Evolutionary conservation across 2,329 filamentous ascomycete species (phyloP), one percentile per base, ranked within the genome.

Genomic region (Calonectria fujianensis): DNA sequence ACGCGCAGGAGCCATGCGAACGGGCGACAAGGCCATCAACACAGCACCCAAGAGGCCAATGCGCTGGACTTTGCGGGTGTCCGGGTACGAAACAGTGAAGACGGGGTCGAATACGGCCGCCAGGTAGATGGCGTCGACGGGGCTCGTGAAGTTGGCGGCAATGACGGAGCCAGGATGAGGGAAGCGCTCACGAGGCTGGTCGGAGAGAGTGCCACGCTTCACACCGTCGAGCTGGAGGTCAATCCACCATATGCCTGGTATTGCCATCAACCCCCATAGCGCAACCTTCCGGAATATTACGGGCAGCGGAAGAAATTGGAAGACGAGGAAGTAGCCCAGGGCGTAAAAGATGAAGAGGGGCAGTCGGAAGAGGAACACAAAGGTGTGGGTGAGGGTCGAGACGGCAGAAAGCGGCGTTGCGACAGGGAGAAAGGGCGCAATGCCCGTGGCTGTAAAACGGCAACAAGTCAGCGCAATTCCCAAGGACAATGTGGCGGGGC

Each of bases 181-280:
- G 24, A 98, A 91, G 51, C 95, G 92, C 74, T 93, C 89, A 72
- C 90, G 87, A 50, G 94, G 93, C 80, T 96, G 93, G 81, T 94
- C 93, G 61, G 94, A 93, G 39, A 98, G 89, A 32, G 94, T 96
- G 87, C 97, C 97, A 86, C 96, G 95, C 86, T 95, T 96, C 69
- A 99, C 97, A 73, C 96, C 96, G 84, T 99, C 97, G 78, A 99
- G 95, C 85, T 98, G 96, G n/a, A 99, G 88, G 85, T 99, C 97
- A 72, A 98, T 93, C 96, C 96, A 98, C 96, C 96, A 98, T 73
- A 99, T 95, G 35, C 97, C 96, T 0, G 96, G 95, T 74, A 98
- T 94, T 48, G 93, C 94, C 79, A 99, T 91, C 78, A 98, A 91
- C 75, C 92, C 91, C 96, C 97, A 98, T 69, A 98, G 87, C 64